These are phyloP conservation scores for Begonia fuchsioides DNA, from an alignment of 306 rosid genomes.

Conservation along the genomic window DNA sequence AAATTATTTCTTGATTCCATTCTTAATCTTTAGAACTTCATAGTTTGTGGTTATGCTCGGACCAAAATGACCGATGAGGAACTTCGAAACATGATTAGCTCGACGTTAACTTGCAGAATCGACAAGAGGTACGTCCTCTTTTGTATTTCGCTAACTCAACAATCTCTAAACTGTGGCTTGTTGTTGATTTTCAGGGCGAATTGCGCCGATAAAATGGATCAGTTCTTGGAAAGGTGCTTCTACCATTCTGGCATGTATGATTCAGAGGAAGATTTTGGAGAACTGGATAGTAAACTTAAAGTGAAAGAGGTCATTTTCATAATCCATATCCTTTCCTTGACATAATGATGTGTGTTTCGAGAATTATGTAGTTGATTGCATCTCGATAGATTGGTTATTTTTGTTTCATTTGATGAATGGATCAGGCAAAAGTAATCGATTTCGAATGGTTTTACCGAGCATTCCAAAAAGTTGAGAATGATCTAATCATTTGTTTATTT, in stretches of 20 bases:
- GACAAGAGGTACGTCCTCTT: constrained; percentile 45
- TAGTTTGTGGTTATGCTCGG: constrained; percentile 76
- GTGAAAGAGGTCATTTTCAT: constrained; percentile 56
- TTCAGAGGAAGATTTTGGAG: constrained; percentile 59
- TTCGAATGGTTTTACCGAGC: too few relatives aligned
- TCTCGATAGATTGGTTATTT: too few relatives aligned
- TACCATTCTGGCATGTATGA: constrained; percentile 82
- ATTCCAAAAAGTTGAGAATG: too few relatives aligned
- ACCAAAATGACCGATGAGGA: constrained; percentile 68
- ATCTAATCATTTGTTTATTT: too few relatives aligned
- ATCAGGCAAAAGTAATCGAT: too few relatives aligned
- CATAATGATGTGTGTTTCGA: too few relatives aligned
- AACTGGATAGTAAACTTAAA: constrained; percentile 48
- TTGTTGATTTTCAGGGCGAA: constrained; percentile 49
- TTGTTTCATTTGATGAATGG: too few relatives aligned
- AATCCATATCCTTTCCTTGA: too few relatives aligned
- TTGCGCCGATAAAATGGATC: constrained; percentile 83
- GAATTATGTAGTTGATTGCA: too few relatives aligned
- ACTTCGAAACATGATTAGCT: constrained; percentile 66
- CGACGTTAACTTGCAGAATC: constrained; percentile 84
- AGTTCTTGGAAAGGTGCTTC: constrained; percentile 70
- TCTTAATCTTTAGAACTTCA: constrained; percentile 46
- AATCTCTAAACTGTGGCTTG: constrained; percentile 2
- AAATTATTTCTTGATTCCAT: constrained; percentile 5
- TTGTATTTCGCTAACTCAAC: not conserved